phyloP scores from a whole-genome alignment of 371 early-diverging fungal genomes.

The Actinomortierella wolfii region DNA sequence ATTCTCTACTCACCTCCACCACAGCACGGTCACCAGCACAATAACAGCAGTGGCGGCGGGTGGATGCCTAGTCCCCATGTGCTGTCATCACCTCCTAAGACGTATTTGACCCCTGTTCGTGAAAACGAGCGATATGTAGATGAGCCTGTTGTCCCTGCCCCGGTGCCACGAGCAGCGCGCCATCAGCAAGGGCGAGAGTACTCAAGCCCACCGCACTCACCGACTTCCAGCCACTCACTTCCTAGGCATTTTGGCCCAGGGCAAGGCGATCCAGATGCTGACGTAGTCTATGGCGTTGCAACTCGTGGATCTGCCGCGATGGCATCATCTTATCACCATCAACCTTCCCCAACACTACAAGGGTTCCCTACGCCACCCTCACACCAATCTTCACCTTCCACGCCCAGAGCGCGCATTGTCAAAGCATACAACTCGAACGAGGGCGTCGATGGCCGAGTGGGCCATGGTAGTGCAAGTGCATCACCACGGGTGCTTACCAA shows the following conservation, averaged over 20 bases:
- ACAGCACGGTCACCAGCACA: no score
- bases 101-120: conserved; percentile 20
- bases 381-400: no score
- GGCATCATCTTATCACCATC: neutral
- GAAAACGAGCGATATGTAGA: conserved; percentile 36
- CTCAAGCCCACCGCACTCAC: conserved; percentile 13
- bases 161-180: conserved; percentile 19
- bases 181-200: conserved; percentile 4
- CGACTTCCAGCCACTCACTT: neutral
- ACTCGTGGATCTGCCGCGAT: conserved; percentile 10
- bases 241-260: no score
- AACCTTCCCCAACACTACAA: no score
- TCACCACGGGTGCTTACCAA: neutral
- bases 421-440: conserved; percentile 8
- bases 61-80: conserved; percentile 8
- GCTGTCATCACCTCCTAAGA: conserved; percentile 5
- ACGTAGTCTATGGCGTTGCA: conserved; percentile 11
- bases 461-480: neutral
- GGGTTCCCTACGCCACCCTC: no score
- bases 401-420: no score
- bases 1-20: conserved; percentile 23
- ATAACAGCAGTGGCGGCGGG: no score
- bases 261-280: neutral
- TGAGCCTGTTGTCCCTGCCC: conserved; percentile 25
- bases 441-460: conserved; percentile 5